Evolutionary conservation across 805 yeast genomes (phyloP).

Genomic region (Saccharomycopsis oosterbeekiorum): DNA sequence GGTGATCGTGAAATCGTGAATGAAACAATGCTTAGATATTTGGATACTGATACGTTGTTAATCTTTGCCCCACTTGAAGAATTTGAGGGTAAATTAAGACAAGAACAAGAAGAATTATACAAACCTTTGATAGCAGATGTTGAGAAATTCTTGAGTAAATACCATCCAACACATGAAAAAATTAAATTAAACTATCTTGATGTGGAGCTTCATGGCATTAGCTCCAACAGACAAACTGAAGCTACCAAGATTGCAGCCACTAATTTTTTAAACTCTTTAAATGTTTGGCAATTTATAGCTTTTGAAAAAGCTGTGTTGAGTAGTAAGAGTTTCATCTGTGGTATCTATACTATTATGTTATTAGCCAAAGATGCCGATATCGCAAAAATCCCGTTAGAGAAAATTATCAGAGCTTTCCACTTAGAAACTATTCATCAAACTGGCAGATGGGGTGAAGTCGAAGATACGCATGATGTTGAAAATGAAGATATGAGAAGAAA

Average conservation of each 20-base stretch:
- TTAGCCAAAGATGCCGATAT: slow-evolving; percentile 20
- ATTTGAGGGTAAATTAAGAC: slow-evolving; percentile 72
- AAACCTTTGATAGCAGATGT: slow-evolving; percentile 62
- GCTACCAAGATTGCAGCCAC: slow-evolving; percentile 52
- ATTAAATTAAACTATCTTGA: slow-evolving; percentile 54
- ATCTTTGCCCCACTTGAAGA: slow-evolving; percentile 75
- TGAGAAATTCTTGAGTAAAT: slow-evolving; percentile 46
- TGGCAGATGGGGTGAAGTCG: slow-evolving; percentile 94
- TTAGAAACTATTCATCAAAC: slow-evolving; percentile 82
- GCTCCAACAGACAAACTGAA: slow-evolving; percentile 66
- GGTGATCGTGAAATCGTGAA: slow-evolving; percentile 51
- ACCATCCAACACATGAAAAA: slow-evolving; percentile 20
- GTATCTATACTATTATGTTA: slow-evolving; percentile 34
- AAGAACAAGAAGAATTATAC: slow-evolving; percentile 70
- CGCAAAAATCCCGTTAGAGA: slow-evolving; percentile 39
- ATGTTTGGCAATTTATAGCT: slow-evolving; percentile 73
- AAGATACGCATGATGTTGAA: slow-evolving; percentile 97
- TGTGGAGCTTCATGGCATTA: slow-evolving; percentile 69
- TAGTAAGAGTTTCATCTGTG: slow-evolving; percentile 80
- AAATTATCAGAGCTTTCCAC: slow-evolving; percentile 66
- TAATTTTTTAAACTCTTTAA: slow-evolving; percentile 53
- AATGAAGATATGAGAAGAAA: slow-evolving; percentile 79
- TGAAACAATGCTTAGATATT: slow-evolving; percentile 58
- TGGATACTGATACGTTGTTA: slow-evolving; percentile 90
- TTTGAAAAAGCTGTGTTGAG: slow-evolving; percentile 83